Evolutionary conservation across 2,329 filamentous ascomycete genomes (phyloP).

Genomic region (Lachnellula hyalina): DNA sequence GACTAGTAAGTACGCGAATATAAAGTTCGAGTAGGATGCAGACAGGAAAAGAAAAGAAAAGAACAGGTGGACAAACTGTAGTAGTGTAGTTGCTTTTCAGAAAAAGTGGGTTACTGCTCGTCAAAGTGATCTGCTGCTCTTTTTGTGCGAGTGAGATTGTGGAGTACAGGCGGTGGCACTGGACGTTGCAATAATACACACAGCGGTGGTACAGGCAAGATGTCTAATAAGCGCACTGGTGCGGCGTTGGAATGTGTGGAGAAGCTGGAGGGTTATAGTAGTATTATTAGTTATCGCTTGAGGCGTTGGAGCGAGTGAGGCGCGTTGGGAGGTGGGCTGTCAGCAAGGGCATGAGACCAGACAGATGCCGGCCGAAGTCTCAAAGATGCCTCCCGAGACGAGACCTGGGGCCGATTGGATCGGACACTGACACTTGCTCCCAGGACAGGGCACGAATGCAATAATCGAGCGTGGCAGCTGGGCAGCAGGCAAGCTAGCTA

Average conservation of each 20-base stretch:
- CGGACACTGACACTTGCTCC: constrained; percentile 6
- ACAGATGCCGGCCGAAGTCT: constrained; percentile 14
- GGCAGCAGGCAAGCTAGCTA: too few species aligned
- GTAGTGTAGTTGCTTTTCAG: constrained; percentile 10
- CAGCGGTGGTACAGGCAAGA: constrained; percentile 5
- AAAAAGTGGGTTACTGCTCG: constrained; percentile 8
- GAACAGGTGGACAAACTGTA: constrained; percentile 12
- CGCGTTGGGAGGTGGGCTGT: background rate
- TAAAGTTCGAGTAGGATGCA: constrained; percentile 1
- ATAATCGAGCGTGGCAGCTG: background rate
- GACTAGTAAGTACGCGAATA: too few species aligned
- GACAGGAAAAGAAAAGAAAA: constrained; percentile 13
- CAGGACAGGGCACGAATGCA: constrained; percentile 2
- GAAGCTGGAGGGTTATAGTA: constrained; percentile 3
- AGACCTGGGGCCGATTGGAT: constrained; percentile 16
- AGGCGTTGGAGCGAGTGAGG: constrained; percentile 3
- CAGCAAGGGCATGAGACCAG: constrained; percentile 9
- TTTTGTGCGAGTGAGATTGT: constrained; percentile 12
- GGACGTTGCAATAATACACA: constrained; percentile 3
- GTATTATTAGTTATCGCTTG: constrained; percentile 4
- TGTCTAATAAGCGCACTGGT: constrained; percentile 4
- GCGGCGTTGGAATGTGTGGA: constrained; percentile 6
- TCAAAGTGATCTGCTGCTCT: constrained; percentile 19
- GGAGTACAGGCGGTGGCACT: constrained; percentile 7
- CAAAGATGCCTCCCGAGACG: constrained; percentile 17